Percentiles rank a stretch among this genome's conserved stretches.
Conservation (phyloP, 768 basidiomycete species). For the Porpolomopsis calyptriformis region DNA sequence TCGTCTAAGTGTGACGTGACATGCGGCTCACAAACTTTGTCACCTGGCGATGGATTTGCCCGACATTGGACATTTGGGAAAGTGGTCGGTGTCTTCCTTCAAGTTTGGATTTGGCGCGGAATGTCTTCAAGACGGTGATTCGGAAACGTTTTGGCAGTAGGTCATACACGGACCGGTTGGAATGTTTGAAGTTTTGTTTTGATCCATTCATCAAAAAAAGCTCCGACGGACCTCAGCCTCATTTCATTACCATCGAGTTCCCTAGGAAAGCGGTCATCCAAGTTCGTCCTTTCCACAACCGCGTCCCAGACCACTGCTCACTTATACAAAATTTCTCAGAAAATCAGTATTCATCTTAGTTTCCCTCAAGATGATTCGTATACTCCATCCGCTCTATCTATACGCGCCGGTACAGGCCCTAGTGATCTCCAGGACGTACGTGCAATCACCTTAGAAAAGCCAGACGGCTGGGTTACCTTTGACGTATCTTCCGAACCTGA, state of each 20-base stretch:
- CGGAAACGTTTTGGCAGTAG: conserved; percentile 97
- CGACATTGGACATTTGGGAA: conserved; percentile 78
- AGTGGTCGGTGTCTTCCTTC: conserved; percentile 93
- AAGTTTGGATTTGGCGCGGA: conserved; percentile 97
- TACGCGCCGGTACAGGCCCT: conserved; percentile 85
- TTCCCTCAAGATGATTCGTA: conserved; percentile 89
- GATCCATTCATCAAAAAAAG: conserved; percentile 27
- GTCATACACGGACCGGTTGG: too few relatives aligned
- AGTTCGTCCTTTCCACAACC: conserved; percentile 32
- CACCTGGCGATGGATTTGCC: too few relatives aligned
- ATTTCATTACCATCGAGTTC: conserved; percentile 91
- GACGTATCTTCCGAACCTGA: conserved; percentile 72
- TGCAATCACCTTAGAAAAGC: conserved; percentile 75
- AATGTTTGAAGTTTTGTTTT: too few relatives aligned
- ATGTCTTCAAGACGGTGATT: conserved; percentile 78
- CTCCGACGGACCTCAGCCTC: conserved; percentile 93
- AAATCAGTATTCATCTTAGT: conserved; percentile 77
- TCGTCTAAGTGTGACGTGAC: too few relatives aligned
- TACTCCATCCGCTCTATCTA: conserved; percentile 82
- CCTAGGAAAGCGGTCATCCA: conserved; percentile 82
- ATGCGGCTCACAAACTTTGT: too few relatives aligned
- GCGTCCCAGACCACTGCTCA: background rate
- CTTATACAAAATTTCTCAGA: conserved; percentile 34
- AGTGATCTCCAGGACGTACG: conserved; percentile 91
- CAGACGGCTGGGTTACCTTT: conserved; percentile 89